A percentile compares a stretch with the other conserved stretches of the same genome.
These are phyloP conservation scores for Malassezia obtusa DNA, from an alignment of 1,284 basidiomycete genomes.

Conservation along the genomic window DNA sequence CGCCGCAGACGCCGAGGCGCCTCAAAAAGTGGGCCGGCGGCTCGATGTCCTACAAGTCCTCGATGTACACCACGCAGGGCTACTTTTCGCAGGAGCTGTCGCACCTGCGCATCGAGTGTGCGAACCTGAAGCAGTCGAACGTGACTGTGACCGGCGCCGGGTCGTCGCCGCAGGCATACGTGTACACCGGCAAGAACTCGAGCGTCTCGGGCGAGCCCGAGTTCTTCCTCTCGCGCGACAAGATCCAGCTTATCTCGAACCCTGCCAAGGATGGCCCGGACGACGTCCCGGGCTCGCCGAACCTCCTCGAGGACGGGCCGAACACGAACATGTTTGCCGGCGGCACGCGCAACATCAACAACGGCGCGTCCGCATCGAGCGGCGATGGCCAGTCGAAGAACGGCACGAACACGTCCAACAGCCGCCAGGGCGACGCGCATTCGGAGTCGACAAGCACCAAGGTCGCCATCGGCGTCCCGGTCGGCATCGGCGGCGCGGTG, in stretches of 20 bases:
- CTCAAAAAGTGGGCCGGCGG: slow-evolving; percentile 35
- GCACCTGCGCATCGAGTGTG: slow-evolving; percentile 27
- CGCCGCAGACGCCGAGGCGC: slow-evolving; percentile 14
- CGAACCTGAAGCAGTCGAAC: slow-evolving; percentile 15
- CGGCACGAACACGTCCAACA: neutral
- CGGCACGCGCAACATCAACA: neutral
- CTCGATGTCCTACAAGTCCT: slow-evolving; percentile 23
- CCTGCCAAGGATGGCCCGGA: slow-evolving; percentile 16
- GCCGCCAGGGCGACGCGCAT: neutral
- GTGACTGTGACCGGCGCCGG: slow-evolving; percentile 15
- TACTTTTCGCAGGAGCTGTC: slow-evolving; percentile 39
- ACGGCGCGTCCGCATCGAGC: no score
- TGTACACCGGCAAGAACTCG: slow-evolving; percentile 31
- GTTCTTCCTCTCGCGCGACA: slow-evolving; percentile 18
- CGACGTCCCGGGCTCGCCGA: slow-evolving; percentile 17
- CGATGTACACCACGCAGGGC: slow-evolving; percentile 27
- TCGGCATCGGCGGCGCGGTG: slow-evolving; percentile 12
- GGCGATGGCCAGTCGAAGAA: neutral
- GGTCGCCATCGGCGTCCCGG: slow-evolving; percentile 15
- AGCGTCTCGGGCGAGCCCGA: slow-evolving; percentile 18
- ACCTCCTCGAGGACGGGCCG: neutral
- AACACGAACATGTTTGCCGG: slow-evolving; percentile 19
- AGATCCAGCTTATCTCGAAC: slow-evolving; percentile 14
- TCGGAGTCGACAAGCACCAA: neutral
- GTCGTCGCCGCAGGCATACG: slow-evolving; percentile 17